Conservation (phyloP, 192 early-diverging fungal genomes). For the Backusella australiensis region DNA sequence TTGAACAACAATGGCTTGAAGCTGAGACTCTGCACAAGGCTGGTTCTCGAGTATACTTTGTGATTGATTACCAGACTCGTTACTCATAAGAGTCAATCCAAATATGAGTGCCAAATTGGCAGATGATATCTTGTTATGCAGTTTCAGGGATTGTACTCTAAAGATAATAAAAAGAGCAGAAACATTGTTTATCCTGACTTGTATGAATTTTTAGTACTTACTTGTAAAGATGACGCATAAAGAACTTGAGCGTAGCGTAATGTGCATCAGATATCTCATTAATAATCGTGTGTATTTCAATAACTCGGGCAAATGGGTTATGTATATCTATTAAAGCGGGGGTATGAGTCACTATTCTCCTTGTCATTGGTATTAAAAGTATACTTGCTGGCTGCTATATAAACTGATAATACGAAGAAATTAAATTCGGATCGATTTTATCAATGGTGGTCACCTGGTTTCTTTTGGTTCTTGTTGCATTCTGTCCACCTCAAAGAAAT, state of each 20-base stretch:
- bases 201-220: constrained; percentile 26
- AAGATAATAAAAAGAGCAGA: background rate
- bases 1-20: constrained; percentile 44
- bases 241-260: constrained; percentile 77
- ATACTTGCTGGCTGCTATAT: constrained; percentile 70
- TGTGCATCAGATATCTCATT: constrained; percentile 78
- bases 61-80: constrained; percentile 22
- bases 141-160: constrained; percentile 72
- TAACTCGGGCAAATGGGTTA: constrained; percentile 55
- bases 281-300: constrained; percentile 66
- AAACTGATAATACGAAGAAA: constrained; percentile 59
- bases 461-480: no score
- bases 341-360: background rate
- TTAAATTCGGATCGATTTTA: no score
- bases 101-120: constrained; percentile 89
- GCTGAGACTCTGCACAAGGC: constrained; percentile 47
- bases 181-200: background rate
- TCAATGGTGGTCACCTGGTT: no score
- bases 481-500: no score
- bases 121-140: constrained; percentile 82
- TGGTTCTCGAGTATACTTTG: constrained; percentile 1
- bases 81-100: constrained; percentile 82
- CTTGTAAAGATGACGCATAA: constrained; percentile 82
- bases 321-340: constrained; percentile 46
- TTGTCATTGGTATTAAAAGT: background rate